phyloP scores from a whole-genome alignment of 192 early-diverging fungal species.

The Coemansia guatemalensis region DNA sequence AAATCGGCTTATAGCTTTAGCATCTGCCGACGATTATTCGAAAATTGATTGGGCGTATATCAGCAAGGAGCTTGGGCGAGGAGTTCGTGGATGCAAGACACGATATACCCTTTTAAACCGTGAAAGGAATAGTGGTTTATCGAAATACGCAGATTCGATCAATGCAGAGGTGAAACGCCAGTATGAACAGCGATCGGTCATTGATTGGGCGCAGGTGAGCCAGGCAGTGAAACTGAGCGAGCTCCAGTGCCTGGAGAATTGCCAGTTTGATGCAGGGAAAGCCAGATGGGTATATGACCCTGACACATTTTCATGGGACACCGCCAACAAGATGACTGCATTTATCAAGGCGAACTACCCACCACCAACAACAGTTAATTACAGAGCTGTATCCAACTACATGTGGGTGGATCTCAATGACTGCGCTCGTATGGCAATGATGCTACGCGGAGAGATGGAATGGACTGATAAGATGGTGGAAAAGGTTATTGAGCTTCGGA shows the following conservation, averaged over 20 bases:
- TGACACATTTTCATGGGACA: slow-evolving; percentile 8
- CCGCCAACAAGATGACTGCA: slow-evolving; percentile 7
- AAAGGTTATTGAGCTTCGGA: neutral
- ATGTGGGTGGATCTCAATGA: slow-evolving; percentile 19
- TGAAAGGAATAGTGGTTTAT: neutral
- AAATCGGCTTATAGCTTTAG: no score
- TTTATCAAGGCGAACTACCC: slow-evolving; percentile 20
- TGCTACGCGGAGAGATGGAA: slow-evolving; percentile 7
- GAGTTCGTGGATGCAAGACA: neutral
- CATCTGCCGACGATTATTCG: neutral
- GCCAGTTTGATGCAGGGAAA: neutral
- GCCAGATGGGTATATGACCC: slow-evolving; percentile 10
- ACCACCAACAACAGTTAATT: slow-evolving; percentile 5
- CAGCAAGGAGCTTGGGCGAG: slow-evolving; percentile 1
- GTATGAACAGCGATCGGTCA: neutral
- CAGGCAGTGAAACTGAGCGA: neutral
- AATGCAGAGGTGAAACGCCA: neutral
- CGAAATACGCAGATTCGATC: neutral
- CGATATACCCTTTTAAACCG: neutral
- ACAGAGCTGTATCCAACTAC: slow-evolving; percentile 21
- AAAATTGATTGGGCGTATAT: neutral
- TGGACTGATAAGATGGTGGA: slow-evolving; percentile 6
- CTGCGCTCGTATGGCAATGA: slow-evolving; percentile 7
- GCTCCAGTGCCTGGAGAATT: slow-evolving; percentile 15
- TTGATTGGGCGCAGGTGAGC: slow-evolving; percentile 9